Conservation (phyloP, 495 filamentous ascomycete genomes). For the Acidomyces sp. region DNA sequence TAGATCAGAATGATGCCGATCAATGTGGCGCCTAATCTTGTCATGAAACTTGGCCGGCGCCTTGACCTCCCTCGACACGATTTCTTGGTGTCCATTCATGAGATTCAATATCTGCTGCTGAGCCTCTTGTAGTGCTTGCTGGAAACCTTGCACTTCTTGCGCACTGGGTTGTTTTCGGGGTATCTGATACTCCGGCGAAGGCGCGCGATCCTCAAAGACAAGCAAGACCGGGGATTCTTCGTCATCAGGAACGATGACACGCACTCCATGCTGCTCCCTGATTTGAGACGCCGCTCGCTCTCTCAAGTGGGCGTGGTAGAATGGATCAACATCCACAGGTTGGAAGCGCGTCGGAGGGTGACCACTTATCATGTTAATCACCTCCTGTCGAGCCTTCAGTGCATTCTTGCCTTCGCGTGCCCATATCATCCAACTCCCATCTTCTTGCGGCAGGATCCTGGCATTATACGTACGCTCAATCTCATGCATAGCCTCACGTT, state of each 20-base stretch:
- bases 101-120: slow-evolving; percentile 54
- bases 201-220: slow-evolving; percentile 63
- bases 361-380: slow-evolving; percentile 63
- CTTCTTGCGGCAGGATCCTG: slow-evolving; percentile 62
- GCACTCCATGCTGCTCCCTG: slow-evolving; percentile 62
- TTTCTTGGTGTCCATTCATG: slow-evolving; percentile 57
- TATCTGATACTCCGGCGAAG: slow-evolving; percentile 49
- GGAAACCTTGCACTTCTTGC: slow-evolving; percentile 49
- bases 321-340: slow-evolving; percentile 62
- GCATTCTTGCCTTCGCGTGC: slow-evolving; percentile 71
- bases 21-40: slow-evolving; percentile 64
- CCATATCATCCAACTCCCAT: slow-evolving; percentile 68
- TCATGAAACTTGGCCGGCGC: slow-evolving; percentile 68
- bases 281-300: slow-evolving; percentile 49
- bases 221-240: slow-evolving; percentile 52
- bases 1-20: slow-evolving; percentile 57
- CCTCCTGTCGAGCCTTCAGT: slow-evolving; percentile 65
- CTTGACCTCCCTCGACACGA: slow-evolving; percentile 50
- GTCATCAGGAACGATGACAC: slow-evolving; percentile 59
- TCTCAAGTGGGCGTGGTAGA: slow-evolving; percentile 68
- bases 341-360: slow-evolving; percentile 66
- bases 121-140: slow-evolving; percentile 58
- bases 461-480: slow-evolving; percentile 66
- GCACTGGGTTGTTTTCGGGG: slow-evolving; percentile 49
- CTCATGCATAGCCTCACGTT: slow-evolving; percentile 61